Base-by-base conservation (phyloP, 495 filamentous ascomycete genomes). In the Tuber brumale region DNA sequence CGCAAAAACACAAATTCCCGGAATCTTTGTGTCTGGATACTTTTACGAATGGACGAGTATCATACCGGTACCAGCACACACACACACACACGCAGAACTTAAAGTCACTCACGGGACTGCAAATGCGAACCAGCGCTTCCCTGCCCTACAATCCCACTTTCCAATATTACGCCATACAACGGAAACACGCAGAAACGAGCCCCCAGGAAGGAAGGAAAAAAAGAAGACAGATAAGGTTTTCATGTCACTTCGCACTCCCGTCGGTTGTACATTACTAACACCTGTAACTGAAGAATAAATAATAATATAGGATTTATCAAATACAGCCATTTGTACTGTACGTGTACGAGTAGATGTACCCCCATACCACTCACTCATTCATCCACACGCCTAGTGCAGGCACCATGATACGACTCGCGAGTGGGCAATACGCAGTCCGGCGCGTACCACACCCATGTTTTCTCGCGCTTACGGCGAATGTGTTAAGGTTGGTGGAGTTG, bases 231-330 rank as follows among this genome's bases (percentile, higher is more conserved):
- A 66, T 66, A 66, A 66, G 57, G 57, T 31, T 66, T 10, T 66
- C 57, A 66, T 66, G 57, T 66, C 27, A 66, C 57, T n/a, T 31
- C 57, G 57, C 57, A 66, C 57, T 66, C 57, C 27, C 57, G 57
- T 66, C 57, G n/a, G 57, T 16, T 66, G 57, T 18, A 31, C 37
- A 39, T 16, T 16, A 31, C 12, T 18, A 45, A 16, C 31, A 31
- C 57, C 27, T 66, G 27, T 31, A 5, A 66, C 3, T 0, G n/a
- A n/a, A 66, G 57, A n/a, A 66, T 16, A 66, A 66, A 31, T 18
- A 66, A 66, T 18, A 66, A 66, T 18, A 66, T 14, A 16, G 10
- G 57, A 31, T 66, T 27, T 66, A 31, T 66, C 27, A 18, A 66
- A 66, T 31, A 66, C 51, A n/a, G 0, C n/a, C n/a, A n/a, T n/a